These are phyloP conservation scores for Mortierella claussenii DNA, from an alignment of 192 early-diverging fungal species.

Conservation along the genomic window DNA sequence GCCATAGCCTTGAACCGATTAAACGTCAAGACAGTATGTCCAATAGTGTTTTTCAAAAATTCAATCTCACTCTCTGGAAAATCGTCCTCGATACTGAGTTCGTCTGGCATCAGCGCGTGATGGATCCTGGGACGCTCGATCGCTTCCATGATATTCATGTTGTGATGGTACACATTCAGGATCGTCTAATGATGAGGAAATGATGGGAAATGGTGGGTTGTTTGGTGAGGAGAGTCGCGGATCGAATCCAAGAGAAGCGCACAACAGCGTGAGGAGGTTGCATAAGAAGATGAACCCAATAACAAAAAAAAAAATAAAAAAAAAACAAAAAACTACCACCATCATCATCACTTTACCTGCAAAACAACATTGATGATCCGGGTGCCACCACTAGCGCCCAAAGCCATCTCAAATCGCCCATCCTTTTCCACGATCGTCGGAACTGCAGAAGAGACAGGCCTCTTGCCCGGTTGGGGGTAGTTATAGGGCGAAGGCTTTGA, in stretches of 20 bases:
- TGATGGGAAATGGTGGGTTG: too few relatives aligned
- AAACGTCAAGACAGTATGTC: slow-evolving; percentile 47
- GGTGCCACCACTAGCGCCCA: slow-evolving; percentile 89
- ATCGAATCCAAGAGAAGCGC: too few relatives aligned
- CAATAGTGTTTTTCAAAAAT: slow-evolving; percentile 12
- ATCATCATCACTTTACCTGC: slow-evolving; percentile 46
- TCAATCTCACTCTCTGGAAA: slow-evolving; percentile 12
- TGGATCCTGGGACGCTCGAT: slow-evolving; percentile 82
- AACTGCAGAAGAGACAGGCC: slow-evolving; percentile 77
- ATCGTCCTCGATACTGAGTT: slow-evolving; percentile 36
- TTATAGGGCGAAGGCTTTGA: slow-evolving; percentile 88
- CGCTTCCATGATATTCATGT: slow-evolving; percentile 72
- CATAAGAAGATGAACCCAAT: too few relatives aligned
- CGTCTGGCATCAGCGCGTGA: slow-evolving; percentile 91
- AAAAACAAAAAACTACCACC: not conserved
- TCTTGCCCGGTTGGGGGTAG: slow-evolving; percentile 83
- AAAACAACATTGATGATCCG: slow-evolving; percentile 82
- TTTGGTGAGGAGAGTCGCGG: too few relatives aligned
- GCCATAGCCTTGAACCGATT: slow-evolving; percentile 45
- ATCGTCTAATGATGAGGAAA: slow-evolving; percentile 77
- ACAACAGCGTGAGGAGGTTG: too few relatives aligned
- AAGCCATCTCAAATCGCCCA: slow-evolving; percentile 73
- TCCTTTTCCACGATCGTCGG: slow-evolving; percentile 76
- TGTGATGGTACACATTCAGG: slow-evolving; percentile 79
- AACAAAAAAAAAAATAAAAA: not conserved